Percentiles rank a stretch among this genome's conserved stretches.
Conservation (phyloP, 495 filamentous ascomycete genomes). For the Friedmanniomyces endolithicus region DNA sequence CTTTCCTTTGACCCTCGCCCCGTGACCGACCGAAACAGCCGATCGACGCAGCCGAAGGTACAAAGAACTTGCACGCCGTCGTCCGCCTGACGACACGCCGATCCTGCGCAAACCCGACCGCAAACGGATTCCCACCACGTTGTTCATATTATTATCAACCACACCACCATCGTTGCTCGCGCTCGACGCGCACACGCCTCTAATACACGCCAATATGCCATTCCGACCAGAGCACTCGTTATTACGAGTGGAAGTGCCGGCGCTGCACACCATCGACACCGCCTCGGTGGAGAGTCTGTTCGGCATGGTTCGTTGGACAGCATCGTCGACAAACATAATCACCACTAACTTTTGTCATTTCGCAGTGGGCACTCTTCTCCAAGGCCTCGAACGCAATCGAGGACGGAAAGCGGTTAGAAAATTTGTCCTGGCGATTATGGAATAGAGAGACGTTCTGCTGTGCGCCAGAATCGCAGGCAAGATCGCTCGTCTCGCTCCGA, state of each 20-base stretch:
- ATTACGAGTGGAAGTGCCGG: conserved; percentile 24
- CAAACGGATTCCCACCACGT: background rate
- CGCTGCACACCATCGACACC: conserved; percentile 85
- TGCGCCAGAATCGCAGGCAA: conserved; percentile 46
- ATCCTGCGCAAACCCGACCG: too few species aligned
- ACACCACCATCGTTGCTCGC: background rate
- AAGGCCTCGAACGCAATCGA: conserved; percentile 91
- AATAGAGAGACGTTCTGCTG: conserved; percentile 94
- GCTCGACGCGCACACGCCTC: background rate
- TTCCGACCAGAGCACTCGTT: conserved; percentile 25
- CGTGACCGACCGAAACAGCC: too few species aligned
- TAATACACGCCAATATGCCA: conserved; percentile 22
- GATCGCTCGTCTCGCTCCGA: conserved; percentile 20
- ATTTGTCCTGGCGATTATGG: conserved; percentile 93
- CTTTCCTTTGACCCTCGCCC: too few species aligned
- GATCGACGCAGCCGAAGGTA: too few species aligned
- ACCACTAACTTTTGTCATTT: conserved; percentile 6
- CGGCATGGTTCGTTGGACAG: conserved; percentile 46
- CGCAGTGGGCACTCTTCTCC: conserved; percentile 60
- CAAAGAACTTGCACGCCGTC: too few species aligned
- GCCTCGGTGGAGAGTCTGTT: conserved; percentile 84
- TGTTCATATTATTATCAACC: background rate
- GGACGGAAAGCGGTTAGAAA: conserved; percentile 83
- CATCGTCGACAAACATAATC: background rate
- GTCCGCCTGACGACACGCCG: background rate